Evolutionary conservation across 345 rosid species (phyloP), one percentile per base, ranked within the genome.

Genomic region (Salix dunnii): DNA sequence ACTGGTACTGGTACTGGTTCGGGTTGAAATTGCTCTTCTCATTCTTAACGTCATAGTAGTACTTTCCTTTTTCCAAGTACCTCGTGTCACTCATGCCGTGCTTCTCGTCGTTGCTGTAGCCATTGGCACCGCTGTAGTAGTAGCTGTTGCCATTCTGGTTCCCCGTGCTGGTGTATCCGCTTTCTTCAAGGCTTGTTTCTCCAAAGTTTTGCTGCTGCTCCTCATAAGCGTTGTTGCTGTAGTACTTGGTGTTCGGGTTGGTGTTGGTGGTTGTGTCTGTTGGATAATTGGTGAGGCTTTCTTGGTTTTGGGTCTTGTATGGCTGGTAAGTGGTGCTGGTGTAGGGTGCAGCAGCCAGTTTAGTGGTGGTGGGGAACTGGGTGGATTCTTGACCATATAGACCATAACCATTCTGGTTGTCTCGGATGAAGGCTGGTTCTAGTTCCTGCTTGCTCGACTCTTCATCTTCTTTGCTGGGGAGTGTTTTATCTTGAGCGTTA

Each of bases 361-460:
- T 70, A 11, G 76, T 76, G 72, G 83, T 66, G 49, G 86, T 80
- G 30, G 84, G 77, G 71, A 78, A 60, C 28, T 71, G 80, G 53
- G 69, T 58, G 7, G 83, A 61, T 33, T 77, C 86, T 7, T 82
- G 89, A 11, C 90, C 87, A 21, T 88, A 88, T 5, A 88, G 83
- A 27, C 93, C 93, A 6, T 88, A 90, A 28, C 85, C 88, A 53
- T 83, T 85, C 58, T 77, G 75, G 76, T 88, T 78, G 78, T 90
- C 82, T 0, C 76, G 89, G 68, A 84, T 17, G 55, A 89, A 89
- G 48, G 72, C 74, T 23, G 83, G 83, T 18, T 85, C 84, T 33
- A 69, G 67, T n/a, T 79, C 79, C 70, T 77, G 78, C 10, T 78
- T 72, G 61, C 35, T 76, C 17, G 51, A 40, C 23, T 3, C 51